Base-by-base conservation (phyloP, 1,284 basidiomycete species). In the Ustilago bromivora region DNA sequence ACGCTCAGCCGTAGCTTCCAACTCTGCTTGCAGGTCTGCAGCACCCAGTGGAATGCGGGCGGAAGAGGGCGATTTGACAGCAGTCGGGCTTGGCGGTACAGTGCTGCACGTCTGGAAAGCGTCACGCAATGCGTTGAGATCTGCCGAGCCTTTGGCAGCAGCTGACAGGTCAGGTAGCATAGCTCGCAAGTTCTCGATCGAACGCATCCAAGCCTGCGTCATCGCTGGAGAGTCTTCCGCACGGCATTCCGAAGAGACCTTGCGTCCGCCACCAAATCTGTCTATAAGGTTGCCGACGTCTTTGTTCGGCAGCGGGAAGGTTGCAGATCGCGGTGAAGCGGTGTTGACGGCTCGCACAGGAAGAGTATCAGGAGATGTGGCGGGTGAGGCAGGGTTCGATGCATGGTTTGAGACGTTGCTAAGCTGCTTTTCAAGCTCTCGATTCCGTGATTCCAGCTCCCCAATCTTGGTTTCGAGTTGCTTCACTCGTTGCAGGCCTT, bases 231-330 rank as follows among this genome's bases (percentile, higher is more conserved):
- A 57, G 43, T 71, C 73, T 4, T 76, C 73, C 3, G n/a, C 46
- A 19, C 73, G 64, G n/a, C 38, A 28, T 7, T 75, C 72, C 0
- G 72, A 51, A 15, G 63, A 49, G 9, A 57, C 38, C 15, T 61
- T 66, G 46, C 64, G 63, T 15, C 75, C 75, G 4, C 70, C 75
- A 23, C 75, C 70, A n/a, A 77, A 77, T 32, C 53, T 52, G 60
- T 68, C 66, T 43, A 77, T 77, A 31, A 77, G 60, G 13, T 68
- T 70, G 53, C 66, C 64, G 12, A 77, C 70, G 11, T 70, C 75
- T 47, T 69, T 76, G 59, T 57, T 75, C 31, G 58, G 70, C 34
- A 43, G 34, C 13, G 56, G 57, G 59, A 59, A 62, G 13, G 51
- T 62, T 4, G 63, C 46, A 28, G 19, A 49, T 2, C 23, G 47